Evolutionary conservation across 1,139 yeast genomes (phyloP).

Genomic region (Blastobotrys petasosporus): DNA sequence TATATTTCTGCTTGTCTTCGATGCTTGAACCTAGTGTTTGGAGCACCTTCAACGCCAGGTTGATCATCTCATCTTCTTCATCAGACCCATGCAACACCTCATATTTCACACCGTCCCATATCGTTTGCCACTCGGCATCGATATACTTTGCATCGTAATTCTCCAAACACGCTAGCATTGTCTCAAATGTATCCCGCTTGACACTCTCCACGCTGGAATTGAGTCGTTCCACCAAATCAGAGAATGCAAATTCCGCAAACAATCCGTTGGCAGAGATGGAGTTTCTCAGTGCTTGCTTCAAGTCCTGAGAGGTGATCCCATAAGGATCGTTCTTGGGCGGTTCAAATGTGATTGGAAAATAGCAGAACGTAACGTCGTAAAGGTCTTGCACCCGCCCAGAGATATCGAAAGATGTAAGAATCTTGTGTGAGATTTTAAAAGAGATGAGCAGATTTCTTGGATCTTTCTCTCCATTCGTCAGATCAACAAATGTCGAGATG

Average conservation of each 20-base stretch:
- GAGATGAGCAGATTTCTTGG: slow-evolving; percentile 78
- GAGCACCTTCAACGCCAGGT: slow-evolving; percentile 46
- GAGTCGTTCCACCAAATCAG: slow-evolving; percentile 75
- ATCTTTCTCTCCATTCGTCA: slow-evolving; percentile 88
- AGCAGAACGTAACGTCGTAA: slow-evolving; percentile 87
- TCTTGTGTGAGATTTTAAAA: slow-evolving; percentile 49
- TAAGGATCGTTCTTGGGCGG: slow-evolving; percentile 93
- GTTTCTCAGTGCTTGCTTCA: slow-evolving; percentile 51
- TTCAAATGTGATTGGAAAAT: slow-evolving; percentile 91
- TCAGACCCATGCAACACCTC: slow-evolving; percentile 75
- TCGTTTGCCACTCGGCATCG: slow-evolving; percentile 55
- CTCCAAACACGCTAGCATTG: slow-evolving; percentile 53
- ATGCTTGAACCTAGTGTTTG: slow-evolving; percentile 34
- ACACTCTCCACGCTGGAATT: slow-evolving; percentile 76
- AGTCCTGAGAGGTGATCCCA: slow-evolving; percentile 66
- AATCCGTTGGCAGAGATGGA: slow-evolving; percentile 56
- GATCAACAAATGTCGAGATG: slow-evolving; percentile 52
- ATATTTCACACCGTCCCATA: slow-evolving; percentile 87
- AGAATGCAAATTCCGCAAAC: slow-evolving; percentile 69
- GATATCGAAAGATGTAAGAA: slow-evolving; percentile 45
- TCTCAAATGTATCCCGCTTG: slow-evolving; percentile 66
- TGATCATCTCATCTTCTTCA: slow-evolving; percentile 40
- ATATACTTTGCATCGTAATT: slow-evolving; percentile 44
- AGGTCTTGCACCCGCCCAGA: slow-evolving; percentile 47
- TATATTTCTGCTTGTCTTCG: slow-evolving; percentile 17